These are phyloP conservation scores for Ruellia speciosa DNA, from an alignment of 305 asterid species.

Conservation along the genomic window DNA sequence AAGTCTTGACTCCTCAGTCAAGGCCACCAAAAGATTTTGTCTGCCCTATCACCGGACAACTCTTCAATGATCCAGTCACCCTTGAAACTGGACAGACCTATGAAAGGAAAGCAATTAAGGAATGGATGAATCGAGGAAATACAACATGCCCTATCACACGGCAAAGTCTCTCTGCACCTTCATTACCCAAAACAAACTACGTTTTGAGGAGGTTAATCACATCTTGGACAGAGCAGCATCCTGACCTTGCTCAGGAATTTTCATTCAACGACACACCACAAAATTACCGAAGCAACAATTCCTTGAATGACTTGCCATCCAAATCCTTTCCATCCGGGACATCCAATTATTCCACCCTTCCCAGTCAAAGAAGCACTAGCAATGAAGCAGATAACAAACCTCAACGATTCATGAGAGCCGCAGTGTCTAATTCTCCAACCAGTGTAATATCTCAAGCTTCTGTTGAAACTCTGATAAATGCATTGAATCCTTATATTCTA, in stretches of 20 bases:
- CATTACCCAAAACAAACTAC: constrained; percentile 73
- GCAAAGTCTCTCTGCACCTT: constrained; percentile 59
- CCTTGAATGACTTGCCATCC: constrained; percentile 27
- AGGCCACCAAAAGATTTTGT: constrained; percentile 91
- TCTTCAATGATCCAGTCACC: constrained; percentile 75
- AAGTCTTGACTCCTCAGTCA: constrained; percentile 49
- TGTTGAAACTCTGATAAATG: constrained; percentile 47
- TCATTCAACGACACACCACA: constrained; percentile 50
- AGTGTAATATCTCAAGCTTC: constrained; percentile 65
- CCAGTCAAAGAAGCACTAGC: constrained; percentile 24
- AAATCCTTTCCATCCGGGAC: constrained; percentile 27
- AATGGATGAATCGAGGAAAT: constrained; percentile 80
- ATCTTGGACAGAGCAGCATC: constrained; percentile 83
- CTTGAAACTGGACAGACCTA: constrained; percentile 87
- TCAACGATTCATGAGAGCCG: constrained; percentile 46
- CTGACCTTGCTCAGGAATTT: constrained; percentile 63
- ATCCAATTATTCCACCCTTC: constrained; percentile 17
- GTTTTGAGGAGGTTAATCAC: constrained; percentile 71
- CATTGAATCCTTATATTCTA: constrained; percentile 53
- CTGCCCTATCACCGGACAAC: constrained; percentile 78
- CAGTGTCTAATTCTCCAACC: constrained; percentile 49
- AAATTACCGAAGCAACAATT: constrained; percentile 25
- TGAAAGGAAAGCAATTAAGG: constrained; percentile 82
- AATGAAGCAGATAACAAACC: constrained; percentile 35
- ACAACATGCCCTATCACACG: constrained; percentile 80